These are phyloP conservation scores for Wallemia hederae DNA, from an alignment of 1,284 basidiomycete genomes.

Conservation along the genomic window DNA sequence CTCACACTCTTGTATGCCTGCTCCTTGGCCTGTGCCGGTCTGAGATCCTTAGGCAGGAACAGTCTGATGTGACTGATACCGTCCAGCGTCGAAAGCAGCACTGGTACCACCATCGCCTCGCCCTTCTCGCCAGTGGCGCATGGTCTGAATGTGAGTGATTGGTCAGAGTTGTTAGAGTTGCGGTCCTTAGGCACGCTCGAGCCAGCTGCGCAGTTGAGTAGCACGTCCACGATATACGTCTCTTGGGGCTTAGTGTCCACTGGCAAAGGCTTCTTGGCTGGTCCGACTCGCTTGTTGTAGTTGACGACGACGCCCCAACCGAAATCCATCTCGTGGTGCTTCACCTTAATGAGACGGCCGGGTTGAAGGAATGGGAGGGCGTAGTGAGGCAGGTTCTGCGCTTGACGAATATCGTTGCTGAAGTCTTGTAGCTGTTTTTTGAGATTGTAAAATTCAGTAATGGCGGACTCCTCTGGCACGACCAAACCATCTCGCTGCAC, in stretches of 20 bases:
- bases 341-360: constrained; percentile 67
- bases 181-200: constrained; percentile 33
- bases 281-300: constrained; percentile 49
- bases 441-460: constrained; percentile 72
- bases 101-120: constrained; percentile 58
- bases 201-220: constrained; percentile 48
- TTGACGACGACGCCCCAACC: constrained; percentile 88
- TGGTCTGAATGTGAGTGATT: constrained; percentile 29
- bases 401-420: constrained; percentile 52
- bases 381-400: constrained; percentile 84
- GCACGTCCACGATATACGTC: constrained; percentile 78
- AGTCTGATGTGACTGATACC: constrained; percentile 64
- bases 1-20: constrained; percentile 64
- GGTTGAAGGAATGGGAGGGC: constrained; percentile 73
- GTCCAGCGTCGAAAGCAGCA: constrained; percentile 61
- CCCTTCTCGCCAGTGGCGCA: constrained; percentile 41
- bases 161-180: constrained; percentile 9
- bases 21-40: constrained; percentile 41
- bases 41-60: constrained; percentile 66
- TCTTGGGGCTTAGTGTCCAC: constrained; percentile 51
- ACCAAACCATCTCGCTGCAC: constrained; percentile 31
- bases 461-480: constrained; percentile 52
- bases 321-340: constrained; percentile 62
- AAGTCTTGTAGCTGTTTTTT: constrained; percentile 74
- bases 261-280: constrained; percentile 16